Percentiles rank a stretch among this genome's conserved stretches.
These are phyloP conservation scores for Phoma sp. DNA, from an alignment of 2,329 filamentous ascomycete genomes.

Conservation along the genomic window DNA sequence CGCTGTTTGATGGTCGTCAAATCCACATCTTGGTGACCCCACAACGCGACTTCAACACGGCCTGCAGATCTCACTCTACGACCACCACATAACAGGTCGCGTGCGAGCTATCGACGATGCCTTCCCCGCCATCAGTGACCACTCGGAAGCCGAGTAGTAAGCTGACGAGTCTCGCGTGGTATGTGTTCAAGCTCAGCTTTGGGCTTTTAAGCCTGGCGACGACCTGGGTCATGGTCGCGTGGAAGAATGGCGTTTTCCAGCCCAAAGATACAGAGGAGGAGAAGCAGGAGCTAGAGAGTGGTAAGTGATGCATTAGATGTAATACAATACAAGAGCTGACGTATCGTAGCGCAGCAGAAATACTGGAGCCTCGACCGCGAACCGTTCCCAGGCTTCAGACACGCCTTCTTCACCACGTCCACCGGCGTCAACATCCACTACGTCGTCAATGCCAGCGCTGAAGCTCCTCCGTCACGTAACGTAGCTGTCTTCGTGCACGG, in stretches of 20 bases:
- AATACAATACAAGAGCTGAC: conserved; percentile 1
- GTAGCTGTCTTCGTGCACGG: conserved; percentile 64
- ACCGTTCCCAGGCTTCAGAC: conserved; percentile 54
- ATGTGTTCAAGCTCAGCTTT: conserved; percentile 38
- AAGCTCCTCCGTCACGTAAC: conserved; percentile 32
- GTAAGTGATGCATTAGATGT: conserved; percentile 17
- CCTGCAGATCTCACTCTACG: neutral
- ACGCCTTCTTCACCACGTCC: conserved; percentile 59
- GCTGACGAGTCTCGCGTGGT: conserved; percentile 32
- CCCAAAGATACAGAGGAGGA: conserved; percentile 35
- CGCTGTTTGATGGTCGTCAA: neutral
- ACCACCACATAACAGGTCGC: neutral
- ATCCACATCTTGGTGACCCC: conserved; percentile 2
- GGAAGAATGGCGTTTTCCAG: conserved; percentile 39
- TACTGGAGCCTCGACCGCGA: conserved; percentile 61
- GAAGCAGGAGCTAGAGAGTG: conserved; percentile 34
- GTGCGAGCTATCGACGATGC: conserved; percentile 6
- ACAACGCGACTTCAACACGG: conserved; percentile 2
- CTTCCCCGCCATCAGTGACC: conserved; percentile 7
- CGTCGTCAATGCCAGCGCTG: conserved; percentile 48
- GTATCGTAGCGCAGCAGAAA: conserved; percentile 54
- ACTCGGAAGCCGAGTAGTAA: neutral
- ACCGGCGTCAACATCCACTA: conserved; percentile 63
- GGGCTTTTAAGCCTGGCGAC: conserved; percentile 36
- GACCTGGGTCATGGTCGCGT: conserved; percentile 28